A percentile compares a stretch with the other conserved stretches of the same genome.
phyloP scores from a whole-genome alignment of 2,329 filamentous ascomycete genomes.

The Fusarium sp. region DNA sequence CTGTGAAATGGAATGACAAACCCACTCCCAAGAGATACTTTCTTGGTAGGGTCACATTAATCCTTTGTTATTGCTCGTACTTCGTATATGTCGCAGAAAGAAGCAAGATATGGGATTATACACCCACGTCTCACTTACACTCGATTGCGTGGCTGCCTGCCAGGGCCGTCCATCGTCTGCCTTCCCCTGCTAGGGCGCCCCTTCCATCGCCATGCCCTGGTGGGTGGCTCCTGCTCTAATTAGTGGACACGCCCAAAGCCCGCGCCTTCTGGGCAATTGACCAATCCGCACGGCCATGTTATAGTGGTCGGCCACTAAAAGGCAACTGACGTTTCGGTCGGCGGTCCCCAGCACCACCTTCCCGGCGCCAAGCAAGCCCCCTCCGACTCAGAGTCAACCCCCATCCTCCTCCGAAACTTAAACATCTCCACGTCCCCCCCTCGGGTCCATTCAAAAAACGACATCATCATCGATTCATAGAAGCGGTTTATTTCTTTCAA shows the following conservation, averaged over 20 bases:
- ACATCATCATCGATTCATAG: neutral
- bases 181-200: neutral
- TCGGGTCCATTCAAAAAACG: neutral
- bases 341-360: neutral
- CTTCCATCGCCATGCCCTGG: neutral
- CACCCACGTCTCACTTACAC: neutral
- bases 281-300: neutral
- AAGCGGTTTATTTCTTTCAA: neutral
- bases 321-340: neutral
- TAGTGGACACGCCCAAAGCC: neutral
- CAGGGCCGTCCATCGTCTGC: neutral
- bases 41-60: neutral
- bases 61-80: neutral
- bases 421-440: neutral
- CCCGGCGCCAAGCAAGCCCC: neutral
- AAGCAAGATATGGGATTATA: neutral
- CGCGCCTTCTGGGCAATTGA: neutral
- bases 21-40: neutral
- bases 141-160: neutral
- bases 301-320: neutral
- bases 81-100: neutral
- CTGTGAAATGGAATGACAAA: neutral
- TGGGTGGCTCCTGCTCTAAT: neutral
- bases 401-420: neutral
- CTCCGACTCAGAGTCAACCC: neutral